Conservation (phyloP, 192 early-diverging fungal species). For the Kappamyces sp. region DNA sequence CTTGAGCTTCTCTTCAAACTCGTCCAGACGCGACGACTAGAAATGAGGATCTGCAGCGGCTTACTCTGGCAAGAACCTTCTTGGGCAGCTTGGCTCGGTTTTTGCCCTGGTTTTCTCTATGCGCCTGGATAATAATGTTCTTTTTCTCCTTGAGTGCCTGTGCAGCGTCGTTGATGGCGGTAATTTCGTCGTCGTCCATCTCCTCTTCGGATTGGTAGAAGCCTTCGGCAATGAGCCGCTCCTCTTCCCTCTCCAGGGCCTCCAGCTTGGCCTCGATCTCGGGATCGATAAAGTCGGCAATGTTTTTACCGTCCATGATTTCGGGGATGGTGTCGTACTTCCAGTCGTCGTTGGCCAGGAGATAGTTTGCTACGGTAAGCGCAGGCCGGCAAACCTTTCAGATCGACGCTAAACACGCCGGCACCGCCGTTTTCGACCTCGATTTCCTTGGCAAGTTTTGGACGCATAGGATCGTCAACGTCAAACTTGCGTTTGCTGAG, state of each 20-base stretch:
- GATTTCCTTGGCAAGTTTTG: conserved; percentile 80
- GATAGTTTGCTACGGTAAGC: conserved; percentile 61
- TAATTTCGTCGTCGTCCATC: conserved; percentile 72
- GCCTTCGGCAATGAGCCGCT: conserved; percentile 86
- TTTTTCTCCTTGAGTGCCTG: conserved; percentile 80
- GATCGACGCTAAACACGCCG: conserved; percentile 92
- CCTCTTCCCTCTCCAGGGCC: conserved; percentile 95
- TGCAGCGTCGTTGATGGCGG: conserved; percentile 68
- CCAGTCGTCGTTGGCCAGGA: conserved; percentile 80
- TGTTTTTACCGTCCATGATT: conserved; percentile 97
- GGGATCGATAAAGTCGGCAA: conserved; percentile 97
- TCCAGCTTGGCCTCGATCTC: conserved; percentile 95
- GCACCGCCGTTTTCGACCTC: conserved; percentile 87
- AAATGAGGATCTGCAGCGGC: background rate
- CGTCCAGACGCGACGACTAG: conserved; percentile 20
- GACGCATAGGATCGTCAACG: conserved; percentile 71
- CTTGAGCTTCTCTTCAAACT: conserved; percentile 63
- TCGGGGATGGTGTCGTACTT: conserved; percentile 97
- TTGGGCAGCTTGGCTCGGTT: conserved; percentile 70
- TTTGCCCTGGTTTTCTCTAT: conserved; percentile 69
- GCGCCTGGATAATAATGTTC: conserved; percentile 69
- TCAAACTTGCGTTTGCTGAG: conserved; percentile 69
- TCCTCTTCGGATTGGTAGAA: conserved; percentile 74
- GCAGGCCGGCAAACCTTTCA: conserved; percentile 48
- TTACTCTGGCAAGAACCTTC: conserved; percentile 43